Percentiles rank a stretch among this genome's conserved stretches.
Evolutionary conservation across 306 rosid genomes (phyloP).

Genomic region (Neltuma alba): DNA sequence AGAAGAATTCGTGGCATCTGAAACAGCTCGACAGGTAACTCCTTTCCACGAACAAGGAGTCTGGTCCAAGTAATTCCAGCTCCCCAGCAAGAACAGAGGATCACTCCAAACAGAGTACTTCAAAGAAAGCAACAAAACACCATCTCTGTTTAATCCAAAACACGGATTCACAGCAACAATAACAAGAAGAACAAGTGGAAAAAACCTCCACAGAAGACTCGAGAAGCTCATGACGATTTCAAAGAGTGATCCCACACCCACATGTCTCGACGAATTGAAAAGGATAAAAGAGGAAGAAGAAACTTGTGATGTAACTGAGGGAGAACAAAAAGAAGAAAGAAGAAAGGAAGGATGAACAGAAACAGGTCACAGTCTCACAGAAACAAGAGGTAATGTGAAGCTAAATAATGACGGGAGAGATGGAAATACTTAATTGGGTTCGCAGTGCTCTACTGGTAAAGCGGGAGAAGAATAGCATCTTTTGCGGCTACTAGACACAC

Average conservation of each 20-base stretch:
- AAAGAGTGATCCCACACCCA: constrained; percentile 45
- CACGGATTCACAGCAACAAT: constrained; percentile 38
- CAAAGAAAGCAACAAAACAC: constrained; percentile 64
- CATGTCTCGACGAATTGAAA: constrained; percentile 42
- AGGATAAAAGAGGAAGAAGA: constrained; percentile 6
- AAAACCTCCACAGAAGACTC: constrained; percentile 25
- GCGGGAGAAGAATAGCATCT: constrained; percentile 53
- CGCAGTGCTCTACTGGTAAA: constrained; percentile 25
- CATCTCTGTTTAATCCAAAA: constrained; percentile 57
- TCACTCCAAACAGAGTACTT: constrained; percentile 63
- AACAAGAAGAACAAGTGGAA: constrained; percentile 27
- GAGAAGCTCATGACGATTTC: constrained; percentile 53
- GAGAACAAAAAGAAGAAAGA: constrained; percentile 25
- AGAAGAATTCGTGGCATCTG: constrained; percentile 1
- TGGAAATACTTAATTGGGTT: constrained; percentile 43
- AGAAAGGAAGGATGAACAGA: constrained; percentile 8
- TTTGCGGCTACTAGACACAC: constrained; percentile 54
- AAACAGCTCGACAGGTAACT: constrained; percentile 45
- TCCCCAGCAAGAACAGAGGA: constrained; percentile 48
- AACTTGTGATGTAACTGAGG: constrained; percentile 51
- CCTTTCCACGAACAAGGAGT: constrained; percentile 92
- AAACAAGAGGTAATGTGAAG: constrained; percentile 41
- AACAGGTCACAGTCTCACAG: constrained; percentile 65
- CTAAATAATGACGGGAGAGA: constrained; percentile 39
- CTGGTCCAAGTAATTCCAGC: constrained; percentile 59